These are phyloP conservation scores for Alternaria panax DNA, from an alignment of 2,329 filamentous ascomycete genomes.

Conservation along the genomic window DNA sequence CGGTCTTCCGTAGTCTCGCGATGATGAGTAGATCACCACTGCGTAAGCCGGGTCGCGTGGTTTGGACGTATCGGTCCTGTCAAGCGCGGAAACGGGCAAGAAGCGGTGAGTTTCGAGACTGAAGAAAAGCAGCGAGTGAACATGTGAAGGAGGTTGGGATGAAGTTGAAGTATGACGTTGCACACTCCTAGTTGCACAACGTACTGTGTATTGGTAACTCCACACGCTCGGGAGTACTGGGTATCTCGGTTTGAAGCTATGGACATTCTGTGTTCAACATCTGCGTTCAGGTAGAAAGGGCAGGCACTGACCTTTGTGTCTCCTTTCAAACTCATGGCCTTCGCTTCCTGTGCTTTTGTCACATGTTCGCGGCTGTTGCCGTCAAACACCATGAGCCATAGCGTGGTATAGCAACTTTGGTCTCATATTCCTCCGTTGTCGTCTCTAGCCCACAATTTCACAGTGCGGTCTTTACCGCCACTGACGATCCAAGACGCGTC, in stretches of 20 bases:
- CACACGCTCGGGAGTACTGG: constrained; percentile 18
- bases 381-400: neutral
- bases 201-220: constrained; percentile 17
- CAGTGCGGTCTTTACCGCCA: constrained; percentile 90
- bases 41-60: neutral
- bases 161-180: constrained; percentile 2
- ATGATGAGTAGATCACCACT: constrained; percentile 9
- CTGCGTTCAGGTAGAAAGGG: constrained; percentile 11
- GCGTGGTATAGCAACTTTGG: neutral
- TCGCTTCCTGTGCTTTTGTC: constrained; percentile 1
- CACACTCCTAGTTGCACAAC: constrained; percentile 3
- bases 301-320: constrained; percentile 21
- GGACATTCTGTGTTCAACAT: constrained; percentile 21
- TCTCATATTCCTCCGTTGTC: constrained; percentile 46
- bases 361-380: neutral
- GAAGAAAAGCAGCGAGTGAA: constrained; percentile 6
- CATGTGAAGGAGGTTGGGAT: neutral
- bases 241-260: constrained; percentile 28
- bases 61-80: constrained; percentile 6
- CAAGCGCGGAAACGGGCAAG: constrained; percentile 1
- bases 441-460: constrained; percentile 95
- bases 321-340: constrained; percentile 11
- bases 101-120: constrained; percentile 4
- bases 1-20: constrained; percentile 3
- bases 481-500: constrained; percentile 94